Evolutionary conservation across 352 stramenopile genomes (phyloP).

Genomic region (Phytopythium chamaehyphon): DNA sequence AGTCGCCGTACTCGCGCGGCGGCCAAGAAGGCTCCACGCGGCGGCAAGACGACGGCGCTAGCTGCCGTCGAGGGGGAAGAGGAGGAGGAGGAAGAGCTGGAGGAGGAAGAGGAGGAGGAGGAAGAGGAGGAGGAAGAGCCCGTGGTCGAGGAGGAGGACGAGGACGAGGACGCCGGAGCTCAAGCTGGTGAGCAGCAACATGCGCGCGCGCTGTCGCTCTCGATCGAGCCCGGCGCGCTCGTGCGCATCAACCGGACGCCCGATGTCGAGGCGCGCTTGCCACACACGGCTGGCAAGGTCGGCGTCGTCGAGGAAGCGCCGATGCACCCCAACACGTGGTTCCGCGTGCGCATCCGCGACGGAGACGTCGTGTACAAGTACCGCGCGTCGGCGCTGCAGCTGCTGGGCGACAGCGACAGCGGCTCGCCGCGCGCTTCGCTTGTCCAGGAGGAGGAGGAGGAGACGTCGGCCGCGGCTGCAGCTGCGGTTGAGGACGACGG

Average conservation of each 20-base stretch:
- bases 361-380: constrained; percentile 89
- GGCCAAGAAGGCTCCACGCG: constrained; percentile 25
- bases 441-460: constrained; percentile 15
- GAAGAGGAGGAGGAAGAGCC: constrained; percentile 39
- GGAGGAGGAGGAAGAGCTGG: constrained; percentile 37
- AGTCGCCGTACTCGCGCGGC: constrained; percentile 36
- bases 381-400: constrained; percentile 64
- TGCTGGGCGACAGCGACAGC: constrained; percentile 32
- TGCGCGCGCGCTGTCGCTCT: constrained; percentile 32
- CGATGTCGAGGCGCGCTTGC: constrained; percentile 80
- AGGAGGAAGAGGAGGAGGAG: constrained; percentile 29
- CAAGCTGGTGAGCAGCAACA: background rate
- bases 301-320: constrained; percentile 78
- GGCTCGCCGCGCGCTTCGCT: constrained; percentile 14
- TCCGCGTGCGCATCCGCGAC: constrained; percentile 77
- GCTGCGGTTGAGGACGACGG: constrained; percentile 18
- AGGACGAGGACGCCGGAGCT: constrained; percentile 16
- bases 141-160: constrained; percentile 13
- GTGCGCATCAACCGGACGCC: constrained; percentile 68
- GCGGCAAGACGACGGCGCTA: constrained; percentile 19
- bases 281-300: constrained; percentile 76
- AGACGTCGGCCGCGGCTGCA: too few species aligned
- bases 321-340: constrained; percentile 85
- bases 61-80: constrained; percentile 55
- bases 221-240: constrained; percentile 54